Conservation (phyloP, 148 eudicot genomes). For the Tetragonia tetragonoides region DNA sequence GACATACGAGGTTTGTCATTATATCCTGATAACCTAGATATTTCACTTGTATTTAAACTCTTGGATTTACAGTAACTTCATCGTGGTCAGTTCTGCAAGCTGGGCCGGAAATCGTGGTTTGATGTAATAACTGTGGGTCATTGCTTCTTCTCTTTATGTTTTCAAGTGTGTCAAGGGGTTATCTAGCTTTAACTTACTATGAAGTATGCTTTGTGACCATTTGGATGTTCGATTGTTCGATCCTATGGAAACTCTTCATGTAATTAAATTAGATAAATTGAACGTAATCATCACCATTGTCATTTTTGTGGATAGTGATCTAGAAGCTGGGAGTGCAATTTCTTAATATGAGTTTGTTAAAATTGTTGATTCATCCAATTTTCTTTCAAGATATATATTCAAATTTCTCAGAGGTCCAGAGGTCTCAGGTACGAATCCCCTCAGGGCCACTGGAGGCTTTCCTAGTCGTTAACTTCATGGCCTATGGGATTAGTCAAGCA, state of each 20-base stretch:
- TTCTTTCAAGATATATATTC: not conserved
- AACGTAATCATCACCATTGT: too few species aligned
- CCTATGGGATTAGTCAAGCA: too few species aligned
- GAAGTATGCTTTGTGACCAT: too few species aligned
- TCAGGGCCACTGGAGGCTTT: too few species aligned
- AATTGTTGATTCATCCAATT: not conserved
- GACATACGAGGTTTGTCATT: conserved; percentile 68
- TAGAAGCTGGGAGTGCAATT: not conserved
- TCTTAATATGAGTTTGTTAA: too few species aligned
- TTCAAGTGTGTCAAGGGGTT: not conserved
- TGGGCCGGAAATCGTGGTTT: not conserved
- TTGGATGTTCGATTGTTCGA: too few species aligned
- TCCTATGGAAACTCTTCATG: too few species aligned
- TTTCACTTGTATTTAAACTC: not conserved
- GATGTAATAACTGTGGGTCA: not conserved
- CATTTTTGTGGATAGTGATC: not conserved
- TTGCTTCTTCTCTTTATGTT: not conserved
- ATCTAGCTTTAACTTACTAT: not conserved
- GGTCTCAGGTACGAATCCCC: too few species aligned
- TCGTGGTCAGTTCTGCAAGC: not conserved
- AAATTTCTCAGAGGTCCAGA: too few species aligned
- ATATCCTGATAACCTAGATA: not conserved
- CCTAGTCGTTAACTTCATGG: too few species aligned
- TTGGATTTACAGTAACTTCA: not conserved
- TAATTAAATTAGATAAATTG: too few species aligned